These are phyloP conservation scores for Themeda triandra DNA, from an alignment of 176 grass and related monocot genomes.

Conservation along the genomic window DNA sequence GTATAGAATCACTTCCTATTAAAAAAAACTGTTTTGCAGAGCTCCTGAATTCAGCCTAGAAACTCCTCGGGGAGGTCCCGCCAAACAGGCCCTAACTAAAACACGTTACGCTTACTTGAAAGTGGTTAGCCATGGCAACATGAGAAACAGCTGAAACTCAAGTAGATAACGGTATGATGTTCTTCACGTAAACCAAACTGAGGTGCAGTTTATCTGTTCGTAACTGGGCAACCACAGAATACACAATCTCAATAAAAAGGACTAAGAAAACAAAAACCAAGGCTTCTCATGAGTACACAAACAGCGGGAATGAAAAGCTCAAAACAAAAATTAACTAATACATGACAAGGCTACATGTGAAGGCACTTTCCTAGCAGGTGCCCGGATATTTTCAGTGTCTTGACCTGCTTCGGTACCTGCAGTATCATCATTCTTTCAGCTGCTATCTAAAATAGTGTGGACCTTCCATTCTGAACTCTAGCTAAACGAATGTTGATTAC, in stretches of 20 bases:
- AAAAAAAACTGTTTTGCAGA: too few species aligned
- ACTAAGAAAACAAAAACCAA: neutral
- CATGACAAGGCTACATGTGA: neutral
- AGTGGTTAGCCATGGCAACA: too few species aligned
- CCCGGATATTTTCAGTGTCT: constrained; percentile 51
- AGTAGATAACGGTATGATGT: neutral
- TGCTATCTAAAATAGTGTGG: neutral
- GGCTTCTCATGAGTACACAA: neutral
- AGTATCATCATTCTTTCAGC: neutral
- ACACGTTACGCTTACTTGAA: neutral
- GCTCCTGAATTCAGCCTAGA: too few species aligned
- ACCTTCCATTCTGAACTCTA: neutral
- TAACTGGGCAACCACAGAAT: neutral
- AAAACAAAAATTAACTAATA: constrained; percentile 18
- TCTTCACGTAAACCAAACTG: neutral
- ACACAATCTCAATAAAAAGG: neutral
- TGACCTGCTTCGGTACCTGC: constrained; percentile 78
- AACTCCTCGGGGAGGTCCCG: neutral
- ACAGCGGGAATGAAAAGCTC: neutral
- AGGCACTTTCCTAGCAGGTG: neutral
- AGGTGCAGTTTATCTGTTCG: neutral
- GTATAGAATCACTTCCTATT: too few species aligned
- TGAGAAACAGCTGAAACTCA: neutral
- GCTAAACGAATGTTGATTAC: neutral
- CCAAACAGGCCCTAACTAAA: neutral